Percentiles rank a stretch among this genome's conserved stretches.
Conservation (phyloP, 495 filamentous ascomycete genomes). For the Penicillium coprophilum region DNA sequence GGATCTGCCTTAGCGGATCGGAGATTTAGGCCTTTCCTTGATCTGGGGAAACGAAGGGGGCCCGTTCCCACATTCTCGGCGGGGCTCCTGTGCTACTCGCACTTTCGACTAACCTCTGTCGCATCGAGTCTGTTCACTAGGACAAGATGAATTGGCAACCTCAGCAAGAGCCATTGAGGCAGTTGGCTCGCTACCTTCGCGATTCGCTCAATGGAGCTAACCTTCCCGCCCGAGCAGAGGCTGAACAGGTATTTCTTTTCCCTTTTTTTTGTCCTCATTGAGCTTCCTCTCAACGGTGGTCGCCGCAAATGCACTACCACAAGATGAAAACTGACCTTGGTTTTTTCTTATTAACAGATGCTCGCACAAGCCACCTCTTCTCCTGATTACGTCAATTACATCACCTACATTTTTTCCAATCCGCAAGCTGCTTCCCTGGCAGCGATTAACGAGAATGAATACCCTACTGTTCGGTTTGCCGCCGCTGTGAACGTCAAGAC, state of each 20-base stretch:
- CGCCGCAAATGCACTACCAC: not conserved
- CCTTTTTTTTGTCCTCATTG: conserved; percentile 7
- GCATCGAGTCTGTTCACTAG: conserved; percentile 19
- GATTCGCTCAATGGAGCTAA: conserved; percentile 88
- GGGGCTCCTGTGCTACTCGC: conserved; percentile 33
- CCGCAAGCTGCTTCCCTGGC: conserved; percentile 58
- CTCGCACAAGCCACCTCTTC: conserved; percentile 85
- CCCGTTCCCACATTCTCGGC: conserved; percentile 35
- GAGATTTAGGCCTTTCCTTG: conserved; percentile 6
- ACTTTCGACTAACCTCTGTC: conserved; percentile 26
- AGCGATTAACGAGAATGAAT: conserved; percentile 56
- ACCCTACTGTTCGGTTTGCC: conserved; percentile 75
- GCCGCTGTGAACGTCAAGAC: conserved; percentile 96
- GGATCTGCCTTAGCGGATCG: conserved; percentile 3
- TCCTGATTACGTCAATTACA: conserved; percentile 95
- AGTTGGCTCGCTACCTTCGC: conserved; percentile 83
- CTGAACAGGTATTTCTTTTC: conserved; percentile 48
- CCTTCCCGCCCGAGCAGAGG: conserved; percentile 73
- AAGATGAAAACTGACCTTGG: conserved; percentile 6
- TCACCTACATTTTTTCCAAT: conserved; percentile 84
- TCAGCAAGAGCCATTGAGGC: conserved; percentile 76
- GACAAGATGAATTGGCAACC: conserved; percentile 88
- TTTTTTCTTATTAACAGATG: conserved; percentile 60
- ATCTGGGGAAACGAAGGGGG: conserved; percentile 27
- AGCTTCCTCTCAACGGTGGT: conserved; percentile 5